phyloP scores from a whole-genome alignment of 2,329 filamentous ascomycete genomes.

The Fusarium pilosicola region DNA sequence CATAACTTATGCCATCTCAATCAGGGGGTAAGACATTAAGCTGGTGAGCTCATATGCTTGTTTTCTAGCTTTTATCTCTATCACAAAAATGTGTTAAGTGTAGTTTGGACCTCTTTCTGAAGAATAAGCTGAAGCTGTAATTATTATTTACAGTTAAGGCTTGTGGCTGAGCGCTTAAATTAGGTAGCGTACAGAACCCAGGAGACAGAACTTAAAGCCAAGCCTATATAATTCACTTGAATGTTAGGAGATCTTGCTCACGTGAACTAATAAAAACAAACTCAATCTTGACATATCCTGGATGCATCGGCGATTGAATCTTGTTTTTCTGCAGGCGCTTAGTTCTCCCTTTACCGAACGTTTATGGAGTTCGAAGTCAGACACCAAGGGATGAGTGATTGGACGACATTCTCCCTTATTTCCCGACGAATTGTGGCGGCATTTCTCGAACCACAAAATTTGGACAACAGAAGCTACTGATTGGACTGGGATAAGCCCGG shows the following conservation, averaged over 20 bases:
- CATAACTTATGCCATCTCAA: background rate
- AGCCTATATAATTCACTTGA: fast-evolving
- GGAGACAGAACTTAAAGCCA: too few relatives aligned
- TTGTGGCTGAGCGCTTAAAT: too few relatives aligned
- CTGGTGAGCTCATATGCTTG: fast-evolving
- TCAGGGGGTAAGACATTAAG: background rate
- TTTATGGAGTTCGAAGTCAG: background rate
- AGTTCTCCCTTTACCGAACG: background rate
- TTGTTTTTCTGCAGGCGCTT: background rate
- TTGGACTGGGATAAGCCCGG: background rate
- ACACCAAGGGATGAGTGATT: background rate
- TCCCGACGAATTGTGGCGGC: background rate
- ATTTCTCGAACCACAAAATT: background rate
- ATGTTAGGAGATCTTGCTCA: background rate
- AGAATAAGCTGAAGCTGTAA: fast-evolving
- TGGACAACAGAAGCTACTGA: background rate
- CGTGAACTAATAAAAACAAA: fast-evolving
- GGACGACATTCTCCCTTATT: background rate
- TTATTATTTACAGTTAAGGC: too few relatives aligned
- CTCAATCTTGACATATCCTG: background rate
- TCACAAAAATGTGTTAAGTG: fast-evolving
- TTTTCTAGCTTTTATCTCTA: background rate
- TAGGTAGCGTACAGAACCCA: too few relatives aligned
- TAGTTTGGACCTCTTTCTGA: background rate
- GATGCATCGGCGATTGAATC: background rate